Percentiles rank a stretch among this genome's conserved stretches.
These are phyloP conservation scores for Sarocladium strictum DNA, from an alignment of 2,329 filamentous ascomycete genomes.

Conservation along the genomic window DNA sequence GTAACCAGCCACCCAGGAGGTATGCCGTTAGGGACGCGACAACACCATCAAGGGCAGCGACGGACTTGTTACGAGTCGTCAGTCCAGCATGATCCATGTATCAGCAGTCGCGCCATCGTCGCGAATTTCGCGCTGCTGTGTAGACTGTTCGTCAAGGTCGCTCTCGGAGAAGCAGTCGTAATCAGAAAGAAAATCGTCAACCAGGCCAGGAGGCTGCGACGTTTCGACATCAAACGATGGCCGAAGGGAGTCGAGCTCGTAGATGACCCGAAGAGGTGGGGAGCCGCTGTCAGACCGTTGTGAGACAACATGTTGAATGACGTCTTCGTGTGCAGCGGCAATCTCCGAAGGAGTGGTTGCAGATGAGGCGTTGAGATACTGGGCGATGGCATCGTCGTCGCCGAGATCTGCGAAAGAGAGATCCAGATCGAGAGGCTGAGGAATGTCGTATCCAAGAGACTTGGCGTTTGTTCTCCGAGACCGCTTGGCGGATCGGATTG, in stretches of 20 bases:
- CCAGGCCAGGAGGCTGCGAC: slow-evolving; percentile 28
- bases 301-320: slow-evolving; percentile 12
- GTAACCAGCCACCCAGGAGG: background rate
- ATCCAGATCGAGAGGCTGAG: slow-evolving; percentile 27
- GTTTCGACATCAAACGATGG: slow-evolving; percentile 29
- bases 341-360: slow-evolving; percentile 2
- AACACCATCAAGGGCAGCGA: background rate
- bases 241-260: slow-evolving; percentile 29
- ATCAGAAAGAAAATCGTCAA: slow-evolving; percentile 27
- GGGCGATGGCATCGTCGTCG: slow-evolving; percentile 32
- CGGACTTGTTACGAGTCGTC: slow-evolving; percentile 28
- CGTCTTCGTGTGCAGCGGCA: slow-evolving; percentile 13
- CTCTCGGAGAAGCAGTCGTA: slow-evolving; percentile 32
- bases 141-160: slow-evolving; percentile 24
- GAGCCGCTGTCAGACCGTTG: slow-evolving; percentile 16
- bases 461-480: slow-evolving; percentile 14
- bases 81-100: slow-evolving; percentile 36
- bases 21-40: background rate
- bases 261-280: slow-evolving; percentile 32
- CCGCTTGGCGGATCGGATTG: slow-evolving; percentile 29
- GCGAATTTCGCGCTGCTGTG: slow-evolving; percentile 23
- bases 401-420: slow-evolving; percentile 37
- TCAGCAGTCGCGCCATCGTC: slow-evolving; percentile 24
- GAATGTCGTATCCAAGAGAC: slow-evolving; percentile 13
- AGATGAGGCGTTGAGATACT: slow-evolving; percentile 23